A percentile compares a stretch with the other conserved stretches of the same genome.
phyloP scores from a whole-genome alignment of 2,329 filamentous ascomycete genomes.

The Dryadomyces quercus-mongolicae region DNA sequence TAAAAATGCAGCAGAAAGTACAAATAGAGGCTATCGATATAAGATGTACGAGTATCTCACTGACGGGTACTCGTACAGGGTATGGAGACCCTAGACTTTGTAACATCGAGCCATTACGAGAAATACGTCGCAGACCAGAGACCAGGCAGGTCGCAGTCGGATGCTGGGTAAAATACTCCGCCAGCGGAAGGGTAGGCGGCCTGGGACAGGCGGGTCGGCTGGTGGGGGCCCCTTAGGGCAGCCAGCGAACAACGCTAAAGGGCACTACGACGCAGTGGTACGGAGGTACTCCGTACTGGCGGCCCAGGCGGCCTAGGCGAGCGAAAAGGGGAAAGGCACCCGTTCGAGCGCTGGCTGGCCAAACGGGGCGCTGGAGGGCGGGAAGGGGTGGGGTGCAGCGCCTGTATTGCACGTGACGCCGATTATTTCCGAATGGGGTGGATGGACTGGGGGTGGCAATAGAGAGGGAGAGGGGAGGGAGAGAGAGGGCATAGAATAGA shows the following conservation, averaged over 20 bases:
- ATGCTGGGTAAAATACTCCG: no score
- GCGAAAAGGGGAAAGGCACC: constrained; percentile 12
- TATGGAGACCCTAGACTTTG: no score
- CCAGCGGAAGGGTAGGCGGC: no score
- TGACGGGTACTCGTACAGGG: no score
- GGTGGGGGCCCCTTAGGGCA: no score
- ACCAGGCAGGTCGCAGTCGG: background rate
- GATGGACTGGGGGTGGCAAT: background rate
- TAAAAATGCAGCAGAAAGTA: background rate
- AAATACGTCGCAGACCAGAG: background rate
- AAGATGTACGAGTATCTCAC: no score
- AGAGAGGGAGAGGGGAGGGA: background rate
- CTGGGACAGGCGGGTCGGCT: no score
- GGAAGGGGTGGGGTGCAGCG: constrained; percentile 11
- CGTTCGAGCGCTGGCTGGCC: constrained; percentile 8
- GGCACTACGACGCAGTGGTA: background rate
- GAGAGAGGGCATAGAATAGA: no score
- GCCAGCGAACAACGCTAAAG: background rate
- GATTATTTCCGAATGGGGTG: background rate
- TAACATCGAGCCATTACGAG: background rate
- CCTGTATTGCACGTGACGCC: constrained; percentile 8
- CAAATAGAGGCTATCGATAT: no score
- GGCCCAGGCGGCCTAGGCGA: background rate
- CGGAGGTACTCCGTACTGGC: no score
- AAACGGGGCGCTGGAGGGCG: constrained; percentile 10